Evolutionary conservation across 768 basidiomycete genomes (phyloP), one percentile per base, ranked within the genome.

Genomic region (Atractiella rhizophila): DNA sequence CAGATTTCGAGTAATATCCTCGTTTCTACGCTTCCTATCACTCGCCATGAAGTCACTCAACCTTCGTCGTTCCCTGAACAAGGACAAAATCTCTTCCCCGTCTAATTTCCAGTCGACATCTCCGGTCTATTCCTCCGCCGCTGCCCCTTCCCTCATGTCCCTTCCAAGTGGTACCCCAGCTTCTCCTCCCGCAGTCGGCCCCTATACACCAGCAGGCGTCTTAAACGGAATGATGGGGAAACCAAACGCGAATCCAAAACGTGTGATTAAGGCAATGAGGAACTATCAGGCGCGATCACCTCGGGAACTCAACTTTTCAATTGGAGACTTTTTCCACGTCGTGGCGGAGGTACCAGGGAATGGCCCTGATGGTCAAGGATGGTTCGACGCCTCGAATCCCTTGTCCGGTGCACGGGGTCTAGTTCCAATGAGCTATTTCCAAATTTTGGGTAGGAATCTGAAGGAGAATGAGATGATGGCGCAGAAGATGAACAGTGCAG

Each of bases 321-420:
- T 78, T 61, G 91, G 91, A 48, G 91, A 98, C 62, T 91, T 96
- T 62, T 96, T 94, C 66, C 79, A 96, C 60, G 88, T 96, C 37
- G 66, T 81, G 27, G 70, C 69, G 43, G 83, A 91, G 52, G 33
- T 49, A 45, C 16, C 21, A 32, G 5, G 27, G 36, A 52, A 61
- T 30, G 55, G 64, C 16, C 66, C 63, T 3, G 60, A 63, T 35
- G 49, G 47, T 5, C 51, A 52, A 25, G 62, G 57, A 32, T 96
- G 76, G 74, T 98, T 82, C 54, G 80, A 94, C 57, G 91, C 83
- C 4, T 73, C 86, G 56, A 96, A 98, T 56, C 91, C 88, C 11
- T 67, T 83, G 48, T 73, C 76, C 13, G 80, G 82, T 21, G 74
- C 85, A 9, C 69, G 88, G 46, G 91, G 91, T 8, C 68, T 86